Evolutionary conservation across 352 stramenopile species (phyloP).

Genomic region (Phytopythium vexans): DNA sequence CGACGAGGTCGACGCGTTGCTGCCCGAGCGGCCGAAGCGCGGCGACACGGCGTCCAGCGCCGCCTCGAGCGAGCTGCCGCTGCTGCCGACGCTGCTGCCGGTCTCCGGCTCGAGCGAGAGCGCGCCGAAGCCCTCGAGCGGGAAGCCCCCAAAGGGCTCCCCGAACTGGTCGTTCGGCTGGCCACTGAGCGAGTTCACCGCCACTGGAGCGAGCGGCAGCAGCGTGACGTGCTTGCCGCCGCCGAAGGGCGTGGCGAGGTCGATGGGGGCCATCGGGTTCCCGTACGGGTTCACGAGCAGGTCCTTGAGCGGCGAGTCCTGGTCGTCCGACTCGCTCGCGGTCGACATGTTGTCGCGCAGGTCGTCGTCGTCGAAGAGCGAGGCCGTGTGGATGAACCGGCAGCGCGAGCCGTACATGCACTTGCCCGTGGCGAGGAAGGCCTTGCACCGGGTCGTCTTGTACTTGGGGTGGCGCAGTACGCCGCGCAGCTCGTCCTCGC

Average conservation of each 20-base stretch:
- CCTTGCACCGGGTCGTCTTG: constrained; percentile 90
- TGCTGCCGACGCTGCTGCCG: constrained; percentile 17
- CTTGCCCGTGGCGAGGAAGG: constrained; percentile 76
- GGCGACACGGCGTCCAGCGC: constrained; percentile 35
- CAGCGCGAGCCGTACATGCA: constrained; percentile 88
- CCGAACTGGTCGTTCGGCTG: constrained; percentile 23
- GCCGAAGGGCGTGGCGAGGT: constrained; percentile 62
- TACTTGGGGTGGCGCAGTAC: constrained; percentile 89
- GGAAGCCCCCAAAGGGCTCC: constrained; percentile 50
- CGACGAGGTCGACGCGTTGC: constrained; percentile 27
- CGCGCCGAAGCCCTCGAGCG: constrained; percentile 10
- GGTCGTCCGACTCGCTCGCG: constrained; percentile 65
- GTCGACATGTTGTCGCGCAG: constrained; percentile 47
- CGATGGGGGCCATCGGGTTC: constrained; percentile 51
- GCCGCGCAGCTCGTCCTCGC: constrained; percentile 77
- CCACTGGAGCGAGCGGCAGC: constrained; percentile 36
- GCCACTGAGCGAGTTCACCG: constrained; percentile 26
- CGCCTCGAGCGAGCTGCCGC: constrained; percentile 24
- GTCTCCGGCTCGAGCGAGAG: constrained; percentile 32
- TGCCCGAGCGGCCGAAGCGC: constrained; percentile 18
- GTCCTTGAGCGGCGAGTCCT: constrained; percentile 45
- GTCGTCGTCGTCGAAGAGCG: constrained; percentile 34
- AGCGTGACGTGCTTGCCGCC: constrained; percentile 60
- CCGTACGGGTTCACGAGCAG: constrained; percentile 68
- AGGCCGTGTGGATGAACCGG: constrained; percentile 78